phyloP scores from a whole-genome alignment of 208 protist species.

The Trypanosoma grayi region DNA sequence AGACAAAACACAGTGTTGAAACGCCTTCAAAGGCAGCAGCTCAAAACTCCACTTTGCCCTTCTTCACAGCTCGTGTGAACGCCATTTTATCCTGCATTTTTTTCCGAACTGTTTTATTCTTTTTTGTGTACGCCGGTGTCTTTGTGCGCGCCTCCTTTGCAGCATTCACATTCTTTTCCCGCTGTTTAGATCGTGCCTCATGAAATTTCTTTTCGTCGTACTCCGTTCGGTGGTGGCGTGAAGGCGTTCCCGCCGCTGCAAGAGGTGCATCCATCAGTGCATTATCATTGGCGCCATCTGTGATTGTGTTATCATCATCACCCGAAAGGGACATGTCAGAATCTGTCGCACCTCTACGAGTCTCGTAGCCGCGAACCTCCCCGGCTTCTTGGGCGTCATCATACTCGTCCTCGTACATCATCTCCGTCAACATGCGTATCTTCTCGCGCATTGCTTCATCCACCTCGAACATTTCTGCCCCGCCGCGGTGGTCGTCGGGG shows the following conservation, averaged over 20 bases:
- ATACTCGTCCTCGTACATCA: conserved; percentile 90
- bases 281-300: conserved; percentile 6
- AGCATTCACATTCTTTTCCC: conserved; percentile 41
- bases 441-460: conserved; percentile 78
- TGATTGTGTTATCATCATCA: background rate
- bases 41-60: conserved; percentile 25
- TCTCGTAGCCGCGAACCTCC: conserved; percentile 16
- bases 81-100: conserved; percentile 28
- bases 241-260: background rate
- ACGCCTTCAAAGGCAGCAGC: background rate
- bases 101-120: conserved; percentile 61
- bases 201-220: conserved; percentile 82
- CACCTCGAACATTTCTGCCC: conserved; percentile 53
- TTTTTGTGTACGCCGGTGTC: conserved; percentile 56
- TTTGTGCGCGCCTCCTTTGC: conserved; percentile 28
- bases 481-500: conserved; percentile 22
- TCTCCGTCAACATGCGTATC: conserved; percentile 79
- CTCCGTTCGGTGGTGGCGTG: conserved; percentile 38
- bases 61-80: conserved; percentile 36
- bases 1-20: too few relatives aligned
- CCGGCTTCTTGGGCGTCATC: conserved; percentile 56
- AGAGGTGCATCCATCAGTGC: background rate
- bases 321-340: conserved; percentile 5
- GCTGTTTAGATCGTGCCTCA: conserved; percentile 46
- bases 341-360: conserved; percentile 4